These are phyloP conservation scores for Pseudoneurospora amorphoporcata DNA, from an alignment of 495 filamentous ascomycete genomes.

Conservation along the genomic window DNA sequence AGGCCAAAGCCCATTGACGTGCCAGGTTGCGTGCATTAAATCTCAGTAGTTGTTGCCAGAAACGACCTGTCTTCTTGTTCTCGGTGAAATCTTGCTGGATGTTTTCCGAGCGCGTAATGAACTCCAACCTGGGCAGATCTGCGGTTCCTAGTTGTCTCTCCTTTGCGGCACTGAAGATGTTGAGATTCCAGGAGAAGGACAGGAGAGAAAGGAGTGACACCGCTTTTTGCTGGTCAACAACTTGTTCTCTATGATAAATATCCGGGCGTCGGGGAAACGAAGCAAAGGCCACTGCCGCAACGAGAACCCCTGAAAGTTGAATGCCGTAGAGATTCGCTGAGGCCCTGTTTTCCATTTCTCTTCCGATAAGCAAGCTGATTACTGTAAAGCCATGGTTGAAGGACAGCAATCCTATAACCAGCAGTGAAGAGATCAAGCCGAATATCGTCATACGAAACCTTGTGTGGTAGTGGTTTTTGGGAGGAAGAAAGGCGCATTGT, in stretches of 20 bases:
- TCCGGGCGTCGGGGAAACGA: conserved; percentile 49
- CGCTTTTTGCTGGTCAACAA: conserved; percentile 50
- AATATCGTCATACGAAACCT: conserved; percentile 23
- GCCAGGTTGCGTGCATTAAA: conserved; percentile 35
- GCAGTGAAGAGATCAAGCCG: conserved; percentile 22
- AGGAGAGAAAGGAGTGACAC: conserved; percentile 42
- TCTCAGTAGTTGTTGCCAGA: conserved; percentile 47
- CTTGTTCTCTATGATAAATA: conserved; percentile 36
- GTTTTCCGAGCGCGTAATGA: conserved; percentile 27
- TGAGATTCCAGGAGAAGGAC: conserved; percentile 48
- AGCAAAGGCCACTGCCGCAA: conserved; percentile 15
- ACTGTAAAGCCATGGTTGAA: conserved; percentile 15
- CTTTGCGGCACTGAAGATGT: conserved; percentile 37
- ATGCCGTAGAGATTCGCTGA: conserved; percentile 8
- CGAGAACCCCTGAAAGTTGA: conserved; percentile 17
- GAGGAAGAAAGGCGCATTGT: conserved; percentile 19
- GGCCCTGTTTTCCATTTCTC: neutral
- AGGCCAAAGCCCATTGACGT: conserved; percentile 38
- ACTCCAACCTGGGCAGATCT: conserved; percentile 44
- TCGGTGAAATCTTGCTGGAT: conserved; percentile 34
- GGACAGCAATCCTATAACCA: conserved; percentile 15
- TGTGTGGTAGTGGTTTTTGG: conserved; percentile 13
- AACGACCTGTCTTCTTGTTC: conserved; percentile 26
- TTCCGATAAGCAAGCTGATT: conserved; percentile 1
- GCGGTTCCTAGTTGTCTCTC: conserved; percentile 40